Percentiles rank a stretch among this genome's conserved stretches.
These are phyloP conservation scores for Stevia rebaudiana DNA, from an alignment of 140 eudicot genomes.

Conservation along the genomic window DNA sequence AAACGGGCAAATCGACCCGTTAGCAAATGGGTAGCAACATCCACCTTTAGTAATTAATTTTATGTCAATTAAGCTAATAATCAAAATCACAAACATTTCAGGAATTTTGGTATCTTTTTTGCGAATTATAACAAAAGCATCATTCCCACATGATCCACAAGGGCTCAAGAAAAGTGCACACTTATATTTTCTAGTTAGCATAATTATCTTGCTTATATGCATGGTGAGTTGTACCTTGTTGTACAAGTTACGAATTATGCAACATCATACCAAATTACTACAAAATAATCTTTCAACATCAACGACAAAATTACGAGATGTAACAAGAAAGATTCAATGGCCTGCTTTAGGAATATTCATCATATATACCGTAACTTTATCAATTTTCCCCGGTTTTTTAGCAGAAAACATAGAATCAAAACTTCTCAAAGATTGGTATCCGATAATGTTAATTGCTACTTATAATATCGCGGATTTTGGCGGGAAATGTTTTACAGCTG, in stretches of 20 bases:
- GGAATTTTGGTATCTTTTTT: constrained; percentile 57
- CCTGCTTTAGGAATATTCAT: constrained; percentile 58
- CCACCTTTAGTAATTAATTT: background rate
- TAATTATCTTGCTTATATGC: constrained; percentile 44
- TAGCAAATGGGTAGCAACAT: background rate
- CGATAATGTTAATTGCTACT: constrained; percentile 51
- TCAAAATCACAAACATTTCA: constrained; percentile 8
- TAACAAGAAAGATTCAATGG: constrained; percentile 38
- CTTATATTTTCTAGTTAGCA: constrained; percentile 61
- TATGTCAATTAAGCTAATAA: background rate
- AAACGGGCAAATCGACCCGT: background rate
- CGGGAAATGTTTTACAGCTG: constrained; percentile 62
- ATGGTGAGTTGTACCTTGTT: constrained; percentile 50
- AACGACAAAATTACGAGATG: constrained; percentile 34
- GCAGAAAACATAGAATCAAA: constrained; percentile 59
- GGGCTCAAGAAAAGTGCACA: constrained; percentile 77
- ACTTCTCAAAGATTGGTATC: constrained; percentile 71
- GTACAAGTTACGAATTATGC: constrained; percentile 55
- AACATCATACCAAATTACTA: constrained; percentile 37
- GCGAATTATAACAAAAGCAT: constrained; percentile 75
- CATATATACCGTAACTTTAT: constrained; percentile 63
- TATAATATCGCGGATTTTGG: constrained; percentile 59
- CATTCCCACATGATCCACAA: constrained; percentile 61
- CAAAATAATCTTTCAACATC: constrained; percentile 28
- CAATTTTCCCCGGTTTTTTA: constrained; percentile 75